A percentile compares a stretch with the other conserved stretches of the same genome.
Conservation (phyloP, 495 filamentous ascomycete species). For the Articulospora tetracladia region DNA sequence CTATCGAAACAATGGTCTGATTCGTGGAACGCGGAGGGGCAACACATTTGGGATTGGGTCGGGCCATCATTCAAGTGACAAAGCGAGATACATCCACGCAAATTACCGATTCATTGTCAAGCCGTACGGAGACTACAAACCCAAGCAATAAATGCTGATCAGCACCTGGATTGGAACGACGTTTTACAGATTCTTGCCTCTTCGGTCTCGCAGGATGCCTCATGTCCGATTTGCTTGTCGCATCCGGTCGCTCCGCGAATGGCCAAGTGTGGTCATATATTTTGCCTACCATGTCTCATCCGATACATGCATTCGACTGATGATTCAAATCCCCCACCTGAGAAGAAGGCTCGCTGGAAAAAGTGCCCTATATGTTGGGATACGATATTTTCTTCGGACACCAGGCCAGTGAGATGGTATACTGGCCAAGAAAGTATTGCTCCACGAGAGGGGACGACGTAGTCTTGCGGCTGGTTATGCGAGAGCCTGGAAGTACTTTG, state of each 20-base stretch:
- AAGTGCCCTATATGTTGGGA: conserved; percentile 98
- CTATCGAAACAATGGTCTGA: conserved; percentile 41
- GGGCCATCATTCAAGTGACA: conserved; percentile 87
- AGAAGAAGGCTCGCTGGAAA: conserved; percentile 79
- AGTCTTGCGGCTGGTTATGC: conserved; percentile 77
- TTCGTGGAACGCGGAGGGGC: conserved; percentile 57
- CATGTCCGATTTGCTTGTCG: conserved; percentile 91
- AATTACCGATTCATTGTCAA: conserved; percentile 97
- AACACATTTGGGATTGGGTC: conserved; percentile 80
- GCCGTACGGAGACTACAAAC: conserved; percentile 71
- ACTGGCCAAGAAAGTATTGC: conserved; percentile 78
- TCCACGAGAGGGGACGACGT: conserved; percentile 85
- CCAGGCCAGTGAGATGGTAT: conserved; percentile 88
- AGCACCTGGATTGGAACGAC: conserved; percentile 85
- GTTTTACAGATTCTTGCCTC: conserved; percentile 91
- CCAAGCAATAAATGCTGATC: conserved; percentile 85
- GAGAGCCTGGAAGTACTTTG: conserved; percentile 74
- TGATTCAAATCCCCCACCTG: conserved; percentile 53
- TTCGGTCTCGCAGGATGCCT: conserved; percentile 77
- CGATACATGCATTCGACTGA: conserved; percentile 91
- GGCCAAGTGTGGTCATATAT: conserved; percentile 97
- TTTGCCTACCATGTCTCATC: conserved; percentile 89
- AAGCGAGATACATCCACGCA: conserved; percentile 92
- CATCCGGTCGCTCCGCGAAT: conserved; percentile 87
- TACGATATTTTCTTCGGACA: conserved; percentile 79